A percentile compares a stretch with the other conserved stretches of the same genome.
These are phyloP conservation scores for Sphagnum magellanicum DNA, from an alignment of 228 moss, liverwort and hornwort species.

Conservation along the genomic window DNA sequence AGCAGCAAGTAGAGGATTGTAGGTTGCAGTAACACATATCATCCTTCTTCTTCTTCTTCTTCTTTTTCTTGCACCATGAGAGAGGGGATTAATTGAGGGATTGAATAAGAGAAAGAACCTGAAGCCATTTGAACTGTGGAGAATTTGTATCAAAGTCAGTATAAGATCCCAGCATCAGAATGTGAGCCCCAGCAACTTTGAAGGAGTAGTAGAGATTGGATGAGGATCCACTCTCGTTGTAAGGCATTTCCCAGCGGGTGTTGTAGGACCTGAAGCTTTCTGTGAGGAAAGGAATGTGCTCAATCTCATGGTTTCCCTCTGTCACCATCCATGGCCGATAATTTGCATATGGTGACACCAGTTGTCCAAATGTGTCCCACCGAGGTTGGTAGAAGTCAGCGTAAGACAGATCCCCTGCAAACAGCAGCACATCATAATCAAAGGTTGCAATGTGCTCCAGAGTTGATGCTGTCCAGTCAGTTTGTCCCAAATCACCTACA, in stretches of 20 bases:
- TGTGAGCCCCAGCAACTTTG: conserved; percentile 58
- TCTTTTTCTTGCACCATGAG: no score
- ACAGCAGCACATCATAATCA: conserved; percentile 28
- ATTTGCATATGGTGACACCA: conserved; percentile 28
- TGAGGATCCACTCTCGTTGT: conserved; percentile 42
- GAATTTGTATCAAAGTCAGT: conserved; percentile 31
- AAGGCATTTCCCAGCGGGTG: conserved; percentile 56
- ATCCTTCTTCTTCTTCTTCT: no score
- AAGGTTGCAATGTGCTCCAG: conserved; percentile 19
- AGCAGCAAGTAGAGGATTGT: no score
- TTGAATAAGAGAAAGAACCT: conserved; percentile 21
- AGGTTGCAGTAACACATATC: no score
- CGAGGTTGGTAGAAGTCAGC: conserved; percentile 42
- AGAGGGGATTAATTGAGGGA: neutral
- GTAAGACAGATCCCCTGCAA: conserved; percentile 39
- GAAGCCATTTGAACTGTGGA: conserved; percentile 31
- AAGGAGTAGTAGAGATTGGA: conserved; percentile 77
- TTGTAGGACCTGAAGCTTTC: conserved; percentile 56
- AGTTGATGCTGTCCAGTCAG: conserved; percentile 30
- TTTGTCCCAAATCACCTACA: conserved; percentile 44
- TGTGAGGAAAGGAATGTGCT: conserved; percentile 15
- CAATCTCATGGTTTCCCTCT: conserved; percentile 35
- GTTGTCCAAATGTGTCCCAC: conserved; percentile 25
- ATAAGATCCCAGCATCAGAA: conserved; percentile 69
- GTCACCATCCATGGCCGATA: conserved; percentile 28